Evolutionary conservation across 495 filamentous ascomycete genomes (phyloP).

Genomic region (Penicillium waksmanii): DNA sequence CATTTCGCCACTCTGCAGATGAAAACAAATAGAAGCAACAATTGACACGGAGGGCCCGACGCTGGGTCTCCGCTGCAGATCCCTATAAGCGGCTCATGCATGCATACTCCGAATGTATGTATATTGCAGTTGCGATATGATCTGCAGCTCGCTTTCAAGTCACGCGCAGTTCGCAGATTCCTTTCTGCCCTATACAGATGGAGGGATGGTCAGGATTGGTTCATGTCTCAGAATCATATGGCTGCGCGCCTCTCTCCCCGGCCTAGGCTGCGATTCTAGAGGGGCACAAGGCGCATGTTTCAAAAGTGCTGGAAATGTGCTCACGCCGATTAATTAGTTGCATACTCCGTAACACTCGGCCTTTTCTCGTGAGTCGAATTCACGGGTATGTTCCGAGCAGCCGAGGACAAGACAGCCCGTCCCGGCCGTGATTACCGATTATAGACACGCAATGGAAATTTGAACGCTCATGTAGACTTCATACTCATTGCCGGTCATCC

Average conservation of each 20-base stretch:
- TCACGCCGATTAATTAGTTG: too few species aligned
- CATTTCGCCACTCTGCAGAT: neutral
- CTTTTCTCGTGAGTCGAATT: neutral
- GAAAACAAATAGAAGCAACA: neutral
- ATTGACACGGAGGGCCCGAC: neutral
- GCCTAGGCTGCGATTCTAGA: neutral
- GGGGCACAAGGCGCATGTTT: neutral
- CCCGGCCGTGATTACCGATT: neutral
- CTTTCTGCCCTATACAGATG: neutral
- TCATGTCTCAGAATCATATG: constrained; percentile 3
- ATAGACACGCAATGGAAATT: neutral
- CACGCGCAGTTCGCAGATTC: constrained; percentile 4
- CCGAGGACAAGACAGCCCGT: neutral
- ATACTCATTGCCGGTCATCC: constrained; percentile 58
- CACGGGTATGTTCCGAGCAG: neutral
- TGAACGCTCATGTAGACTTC: neutral
- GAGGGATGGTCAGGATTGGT: neutral
- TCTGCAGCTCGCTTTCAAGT: neutral
- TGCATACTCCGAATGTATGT: neutral
- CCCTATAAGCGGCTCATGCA: constrained; percentile 1
- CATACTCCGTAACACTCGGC: too few species aligned
- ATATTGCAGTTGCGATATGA: neutral
- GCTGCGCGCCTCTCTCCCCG: neutral
- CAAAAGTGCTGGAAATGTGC: neutral
- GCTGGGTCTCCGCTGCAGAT: constrained; percentile 5